Evolutionary conservation across 73 alveolate species (phyloP), one percentile per base, ranked within the genome.

Genomic region (Paramecium octaurelia): DNA sequence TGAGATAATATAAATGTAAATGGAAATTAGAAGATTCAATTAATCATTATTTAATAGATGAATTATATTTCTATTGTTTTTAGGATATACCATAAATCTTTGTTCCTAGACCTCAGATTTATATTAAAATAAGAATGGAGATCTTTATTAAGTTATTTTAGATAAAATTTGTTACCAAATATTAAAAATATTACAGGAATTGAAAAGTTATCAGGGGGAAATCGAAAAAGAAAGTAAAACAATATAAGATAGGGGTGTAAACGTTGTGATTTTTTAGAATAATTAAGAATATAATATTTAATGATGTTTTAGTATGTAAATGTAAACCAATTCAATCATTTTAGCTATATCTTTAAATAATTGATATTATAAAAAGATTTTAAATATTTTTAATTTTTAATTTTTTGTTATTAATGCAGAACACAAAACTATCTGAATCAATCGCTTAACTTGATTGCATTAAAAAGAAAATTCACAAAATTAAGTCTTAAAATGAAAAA

Each of bases 391-490:
- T 64, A 64, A 64, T 64, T 64, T 64, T 64, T 64, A 64, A 64
- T 64, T 64, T 27, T 64, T 64, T 64, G 46, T 64, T 64, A 64
- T 64, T 54, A 64, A 64, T 64, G 84, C 84, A 64, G 84, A 64
- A 64, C 84, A 64, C 84, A 11, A 27, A 64, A 64, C 84, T 64
- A 64, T 64, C 84, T 6, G 84, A 64, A 64, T 34, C 84, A 64
- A 64, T 64, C 87, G 3, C 87, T 31, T 43, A 38, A 80, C 91
- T 80, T 48, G 75, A 80, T 23, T 42, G 76, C 20, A 80, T 80
- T 80, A 80, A 80, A 80, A 80, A 80, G 91, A 80, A 80, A 80
- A 80, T 80, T 80, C 91, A 80, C 76, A 80, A 80, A 80, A 42
- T 80, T 80, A 80, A 80, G 91, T 9, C 91, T 9, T 31, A 80